A percentile compares a stretch with the other conserved stretches of the same genome.
Conservation (phyloP, 83 land plant species). For the Isoetes engelmannii region DNA sequence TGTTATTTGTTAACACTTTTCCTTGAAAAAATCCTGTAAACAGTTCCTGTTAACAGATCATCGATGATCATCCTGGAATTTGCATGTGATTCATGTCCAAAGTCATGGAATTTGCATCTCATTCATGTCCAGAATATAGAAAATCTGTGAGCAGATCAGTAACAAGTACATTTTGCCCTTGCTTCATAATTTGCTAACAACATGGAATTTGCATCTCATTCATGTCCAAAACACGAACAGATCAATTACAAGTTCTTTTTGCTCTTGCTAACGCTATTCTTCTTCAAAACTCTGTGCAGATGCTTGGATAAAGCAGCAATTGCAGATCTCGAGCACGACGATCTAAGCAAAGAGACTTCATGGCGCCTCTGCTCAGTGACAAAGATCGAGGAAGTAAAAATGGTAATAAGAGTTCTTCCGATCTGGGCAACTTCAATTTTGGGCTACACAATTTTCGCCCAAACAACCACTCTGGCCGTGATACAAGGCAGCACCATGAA, state of each 20-base stretch:
- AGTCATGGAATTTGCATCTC: background rate
- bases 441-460: slow-evolving; percentile 20
- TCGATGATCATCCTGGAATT: too few relatives aligned
- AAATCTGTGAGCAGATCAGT: background rate
- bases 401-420: background rate
- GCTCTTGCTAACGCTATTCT: background rate
- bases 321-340: background rate
- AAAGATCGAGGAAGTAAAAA: slow-evolving; percentile 4
- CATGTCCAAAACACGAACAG: background rate
- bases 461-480: slow-evolving; percentile 14
- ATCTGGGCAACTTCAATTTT: slow-evolving; percentile 19
- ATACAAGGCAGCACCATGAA: background rate
- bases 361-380: slow-evolving; percentile 8
- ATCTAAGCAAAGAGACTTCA: background rate
- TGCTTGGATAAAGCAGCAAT: slow-evolving; percentile 7
- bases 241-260: background rate
- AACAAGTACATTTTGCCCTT: background rate
- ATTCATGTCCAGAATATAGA: background rate
- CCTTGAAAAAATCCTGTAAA: too few relatives aligned
- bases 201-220: background rate
- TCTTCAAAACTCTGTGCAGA: background rate
- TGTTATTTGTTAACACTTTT: background rate
- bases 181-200: background rate
- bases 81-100: too few relatives aligned
- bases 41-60: too few relatives aligned